phyloP scores from a whole-genome alignment of 2,329 filamentous ascomycete genomes.

The Ceratocystis ficicola region DNA sequence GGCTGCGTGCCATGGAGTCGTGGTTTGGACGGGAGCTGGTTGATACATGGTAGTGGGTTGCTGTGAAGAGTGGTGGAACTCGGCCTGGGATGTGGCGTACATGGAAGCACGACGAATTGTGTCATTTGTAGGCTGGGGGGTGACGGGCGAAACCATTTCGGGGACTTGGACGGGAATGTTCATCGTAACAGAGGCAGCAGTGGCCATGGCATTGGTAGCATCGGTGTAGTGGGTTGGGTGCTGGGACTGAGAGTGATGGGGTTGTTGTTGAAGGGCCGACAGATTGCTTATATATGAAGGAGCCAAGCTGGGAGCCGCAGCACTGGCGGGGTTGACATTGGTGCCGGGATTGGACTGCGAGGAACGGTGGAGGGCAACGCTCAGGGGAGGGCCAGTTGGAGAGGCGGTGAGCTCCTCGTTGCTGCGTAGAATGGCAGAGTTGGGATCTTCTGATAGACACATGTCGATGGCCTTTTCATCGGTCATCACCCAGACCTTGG shows the following conservation, averaged over 20 bases:
- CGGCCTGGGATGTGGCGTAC: background rate
- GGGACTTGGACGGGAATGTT: conserved; percentile 8
- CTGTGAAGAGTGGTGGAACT: background rate
- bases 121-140: background rate
- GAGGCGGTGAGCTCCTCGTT: conserved; percentile 31
- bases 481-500: conserved; percentile 39
- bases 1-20: background rate
- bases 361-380: conserved; percentile 23
- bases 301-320: conserved; percentile 26
- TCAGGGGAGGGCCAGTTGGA: conserved; percentile 28
- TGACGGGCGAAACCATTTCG: conserved; percentile 10
- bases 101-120: background rate
- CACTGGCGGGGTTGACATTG: conserved; percentile 21
- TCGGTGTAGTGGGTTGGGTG: background rate
- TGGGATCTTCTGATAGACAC: conserved; percentile 39
- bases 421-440: conserved; percentile 28
- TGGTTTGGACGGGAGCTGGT: background rate
- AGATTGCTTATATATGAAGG: conserved; percentile 30
- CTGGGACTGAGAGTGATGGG: background rate
- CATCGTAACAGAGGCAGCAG: background rate
- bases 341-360: conserved; percentile 14
- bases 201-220: background rate
- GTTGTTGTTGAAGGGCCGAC: background rate
- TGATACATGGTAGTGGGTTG: conserved; percentile 1
- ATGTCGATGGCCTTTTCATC: conserved; percentile 41